Conservation (phyloP, 495 filamentous ascomycete genomes). For the Penicillium ochrochloron region DNA sequence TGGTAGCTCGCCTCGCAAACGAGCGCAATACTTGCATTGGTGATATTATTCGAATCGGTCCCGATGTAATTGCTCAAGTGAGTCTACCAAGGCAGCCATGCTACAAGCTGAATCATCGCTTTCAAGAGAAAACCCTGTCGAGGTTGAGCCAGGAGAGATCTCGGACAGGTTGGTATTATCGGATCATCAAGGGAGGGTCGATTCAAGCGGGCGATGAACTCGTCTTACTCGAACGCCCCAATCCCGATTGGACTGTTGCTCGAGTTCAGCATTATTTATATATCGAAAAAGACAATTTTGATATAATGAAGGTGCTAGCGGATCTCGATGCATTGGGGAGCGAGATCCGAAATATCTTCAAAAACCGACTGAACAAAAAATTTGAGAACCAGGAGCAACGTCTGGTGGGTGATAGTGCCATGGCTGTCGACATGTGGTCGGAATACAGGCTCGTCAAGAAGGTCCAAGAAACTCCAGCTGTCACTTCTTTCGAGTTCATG, state of each 20-base stretch:
- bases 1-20: constrained; percentile 10
- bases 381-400: constrained; percentile 14
- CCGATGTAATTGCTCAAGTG: constrained; percentile 6
- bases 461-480: not conserved
- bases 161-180: constrained; percentile 21
- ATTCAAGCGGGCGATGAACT: constrained; percentile 17
- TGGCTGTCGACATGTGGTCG: constrained; percentile 13
- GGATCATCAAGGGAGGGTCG: constrained; percentile 9
- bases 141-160: constrained; percentile 4
- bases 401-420: constrained; percentile 8
- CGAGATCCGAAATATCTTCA: constrained; percentile 13
- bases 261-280: constrained; percentile 19
- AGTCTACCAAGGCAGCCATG: constrained; percentile 23
- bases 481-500: not conserved
- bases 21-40: constrained; percentile 22
- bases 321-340: constrained; percentile 7
- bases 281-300: constrained; percentile 14
- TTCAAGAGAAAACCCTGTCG: constrained; percentile 14
- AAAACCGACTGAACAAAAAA: constrained; percentile 8
- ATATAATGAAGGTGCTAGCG: constrained; percentile 8
- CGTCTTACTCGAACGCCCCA: not conserved
- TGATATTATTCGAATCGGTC: constrained; percentile 14
- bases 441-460: constrained; percentile 13
- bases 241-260: constrained; percentile 15
- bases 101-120: constrained; percentile 21